Conservation (phyloP, 192 early-diverging fungal species). For the Gigaspora rosea region DNA sequence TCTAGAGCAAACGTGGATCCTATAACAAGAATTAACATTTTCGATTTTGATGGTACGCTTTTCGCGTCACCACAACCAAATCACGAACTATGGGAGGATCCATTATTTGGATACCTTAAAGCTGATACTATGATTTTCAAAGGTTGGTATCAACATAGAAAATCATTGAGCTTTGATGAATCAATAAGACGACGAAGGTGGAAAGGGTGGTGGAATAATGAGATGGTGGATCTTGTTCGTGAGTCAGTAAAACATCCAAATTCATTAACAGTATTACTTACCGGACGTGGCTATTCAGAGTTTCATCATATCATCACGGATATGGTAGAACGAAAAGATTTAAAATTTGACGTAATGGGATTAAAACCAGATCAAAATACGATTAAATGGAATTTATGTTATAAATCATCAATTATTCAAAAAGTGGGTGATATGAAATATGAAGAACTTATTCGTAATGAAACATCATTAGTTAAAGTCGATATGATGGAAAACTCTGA, state of each 20-base stretch:
- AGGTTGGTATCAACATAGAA: conserved; percentile 13
- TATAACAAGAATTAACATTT: background rate
- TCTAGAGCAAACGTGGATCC: too few species aligned
- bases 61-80: conserved; percentile 7
- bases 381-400: background rate
- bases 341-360: conserved; percentile 1
- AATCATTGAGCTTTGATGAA: background rate
- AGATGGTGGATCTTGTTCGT: background rate
- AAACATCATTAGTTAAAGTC: background rate
- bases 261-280: conserved; percentile 5
- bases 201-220: conserved; percentile 3
- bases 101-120: background rate
- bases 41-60: conserved; percentile 20
- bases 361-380: background rate
- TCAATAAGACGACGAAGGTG: background rate
- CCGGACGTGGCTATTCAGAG: background rate
- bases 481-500: too few species aligned
- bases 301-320: background rate
- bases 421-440: background rate
- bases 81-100: background rate
- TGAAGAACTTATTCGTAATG: background rate
- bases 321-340: background rate
- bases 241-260: background rate
- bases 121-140: background rate
- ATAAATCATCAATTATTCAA: background rate